Evolutionary conservation across 208 protist genomes (phyloP).

Genomic region (Crithidia mellificae): DNA sequence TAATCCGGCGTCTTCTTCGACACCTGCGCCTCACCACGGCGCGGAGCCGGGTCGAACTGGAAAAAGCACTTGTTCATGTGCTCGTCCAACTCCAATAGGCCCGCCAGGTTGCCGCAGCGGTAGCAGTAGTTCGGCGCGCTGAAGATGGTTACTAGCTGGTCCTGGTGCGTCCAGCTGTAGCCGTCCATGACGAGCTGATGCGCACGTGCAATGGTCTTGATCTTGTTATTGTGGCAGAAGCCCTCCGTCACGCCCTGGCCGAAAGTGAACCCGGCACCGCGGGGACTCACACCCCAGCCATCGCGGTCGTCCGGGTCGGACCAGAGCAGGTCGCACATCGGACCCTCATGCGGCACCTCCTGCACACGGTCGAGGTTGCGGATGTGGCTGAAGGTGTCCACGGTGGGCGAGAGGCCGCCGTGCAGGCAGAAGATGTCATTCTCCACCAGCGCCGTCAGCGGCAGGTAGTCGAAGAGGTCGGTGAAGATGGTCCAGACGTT

Average conservation of each 20-base stretch:
- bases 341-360: constrained; percentile 99
- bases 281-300: constrained; percentile 97
- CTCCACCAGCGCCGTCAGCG: constrained; percentile 97
- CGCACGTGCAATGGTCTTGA: constrained; percentile 95
- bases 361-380: constrained; percentile 95
- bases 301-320: constrained; percentile 96
- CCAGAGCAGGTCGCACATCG: constrained; percentile 99
- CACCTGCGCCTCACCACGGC: constrained; percentile 96
- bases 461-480: constrained; percentile 98
- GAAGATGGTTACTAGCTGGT: constrained; percentile 99
- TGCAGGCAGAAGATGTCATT: constrained; percentile 98
- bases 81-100: constrained; percentile 98
- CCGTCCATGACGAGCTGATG: constrained; percentile 98
- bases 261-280: constrained; percentile 98
- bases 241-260: constrained; percentile 97
- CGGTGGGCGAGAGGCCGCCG: constrained; percentile 94
- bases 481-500: constrained; percentile 98
- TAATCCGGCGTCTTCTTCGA: constrained; percentile 99
- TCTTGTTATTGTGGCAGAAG: constrained; percentile 98
- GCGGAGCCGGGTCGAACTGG: constrained; percentile 98
- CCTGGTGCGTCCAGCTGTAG: constrained; percentile 98
- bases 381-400: constrained; percentile 96
- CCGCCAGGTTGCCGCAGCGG: constrained; percentile 96
- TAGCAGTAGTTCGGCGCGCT: constrained; percentile 99
- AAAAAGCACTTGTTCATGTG: constrained; percentile 98